Evolutionary conservation across 768 basidiomycete genomes (phyloP), one percentile per base, ranked within the genome.

Genomic region (Zangia roseola): DNA sequence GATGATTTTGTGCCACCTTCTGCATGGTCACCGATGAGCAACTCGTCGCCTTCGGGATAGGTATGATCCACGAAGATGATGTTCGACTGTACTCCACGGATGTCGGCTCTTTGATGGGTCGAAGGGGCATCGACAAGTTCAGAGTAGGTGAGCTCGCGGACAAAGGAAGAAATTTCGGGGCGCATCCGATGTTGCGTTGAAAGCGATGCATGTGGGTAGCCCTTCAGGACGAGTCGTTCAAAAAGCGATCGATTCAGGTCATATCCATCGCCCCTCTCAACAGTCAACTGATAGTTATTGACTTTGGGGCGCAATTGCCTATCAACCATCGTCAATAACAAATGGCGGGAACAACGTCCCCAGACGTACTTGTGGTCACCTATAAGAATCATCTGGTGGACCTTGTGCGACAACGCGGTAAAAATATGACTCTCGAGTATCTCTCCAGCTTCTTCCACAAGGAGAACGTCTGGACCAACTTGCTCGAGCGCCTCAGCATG

Each of bases 241-340:
- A 88, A 88, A 0, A 88, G 67, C 0, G 83, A 85, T 42, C 72
- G 67, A 47, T 88, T 88, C 20, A 88, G 71, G 51, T 87, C 81
- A 54, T 71, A 87, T 4, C 84, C 84, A 2, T 82, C 77, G 1
- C 74, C 80, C 51, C 84, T 86, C 61, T 88, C 86, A 5, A 86
- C 77, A 0, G 84, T 86, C 20, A 88, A 65, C 0, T 58, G 40
- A 47, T 86, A 88, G 48, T 81, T 76, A 51, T 82, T 85, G 49
- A 86, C 81, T 63, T 86, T 88, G 0, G 86, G 86, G 2, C 86
- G 82, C 10, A 88, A 71, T 64, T 88, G 86, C 63, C 85, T 87
- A 34, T 40, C 21, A 20, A 30, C 13, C 24, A 45, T 24, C 12
- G 33, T 25, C 3, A 43, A 38, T 43, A 46, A 16, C 21, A 33